Evolutionary conservation across 2,329 filamentous ascomycete species (phyloP), one percentile per base, ranked within the genome.

Genomic region (Teratosphaeria nubilosa): DNA sequence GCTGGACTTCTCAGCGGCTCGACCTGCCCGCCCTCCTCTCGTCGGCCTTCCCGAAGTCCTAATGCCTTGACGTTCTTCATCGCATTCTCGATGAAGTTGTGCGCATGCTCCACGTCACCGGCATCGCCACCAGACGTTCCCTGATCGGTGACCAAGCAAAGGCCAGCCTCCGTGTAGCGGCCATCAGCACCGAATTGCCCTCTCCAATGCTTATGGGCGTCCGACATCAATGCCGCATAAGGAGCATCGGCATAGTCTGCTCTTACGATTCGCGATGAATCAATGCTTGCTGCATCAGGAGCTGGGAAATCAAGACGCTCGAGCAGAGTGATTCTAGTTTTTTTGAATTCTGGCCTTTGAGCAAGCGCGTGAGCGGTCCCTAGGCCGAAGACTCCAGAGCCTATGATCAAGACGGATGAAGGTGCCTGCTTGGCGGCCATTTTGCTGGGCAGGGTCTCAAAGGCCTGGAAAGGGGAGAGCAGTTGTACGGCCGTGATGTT

Each of bases 181-280:
- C 84, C 84, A 37, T 84, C 76, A 11, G 80, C 81, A 54, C 77
- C 82, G 65, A 77, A 82, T 64, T 80, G 82, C 65, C 79, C 79
- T 65, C 86, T 83, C 88, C 85, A 94, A 68, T 81, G 77, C 20
- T 78, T 73, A 67, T 89, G 87, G 1, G 91, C 90, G 37, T 83
- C 77, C 20, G 82, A 79, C 22, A 86, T 90, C 52, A 97, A 83
- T 16, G 78, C 76, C 5, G 90, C 82, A 73, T 97, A 97, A 24
- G 85, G 82, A 0, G 82, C 76, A 68, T 92, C 85, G 5, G 88
- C 86, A 69, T 97, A 97, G 78, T 97, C 92, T 41, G 86, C 80
- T 34, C 83, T 79, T 54, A 86, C 77, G 63, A 86, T 85, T 58
- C 83, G 82, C 24, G 80, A 84, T 52, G 77, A 77, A 69, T 86